phyloP scores from a whole-genome alignment of 176 grass and related monocot genomes.

The Hordeum marinum region DNA sequence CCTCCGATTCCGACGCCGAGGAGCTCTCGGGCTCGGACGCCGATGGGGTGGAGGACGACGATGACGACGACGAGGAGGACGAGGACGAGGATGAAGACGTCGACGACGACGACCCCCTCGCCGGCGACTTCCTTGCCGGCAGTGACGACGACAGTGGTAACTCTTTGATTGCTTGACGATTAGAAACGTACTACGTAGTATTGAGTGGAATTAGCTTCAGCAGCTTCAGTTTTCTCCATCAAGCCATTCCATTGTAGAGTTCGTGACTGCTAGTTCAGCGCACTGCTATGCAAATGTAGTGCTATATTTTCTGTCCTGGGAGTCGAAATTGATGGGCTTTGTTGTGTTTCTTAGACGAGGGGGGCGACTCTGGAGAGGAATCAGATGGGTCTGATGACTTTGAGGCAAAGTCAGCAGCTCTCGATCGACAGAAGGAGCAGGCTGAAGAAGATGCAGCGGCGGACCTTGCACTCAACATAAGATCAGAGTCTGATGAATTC shows the following conservation, averaged over 20 bases:
- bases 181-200: background rate
- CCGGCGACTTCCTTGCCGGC: conserved; percentile 70
- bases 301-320: background rate
- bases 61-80: background rate
- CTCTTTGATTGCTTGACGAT: background rate
- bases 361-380: conserved; percentile 45
- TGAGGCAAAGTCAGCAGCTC: conserved; percentile 60
- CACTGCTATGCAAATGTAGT: background rate
- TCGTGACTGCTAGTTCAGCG: background rate
- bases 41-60: background rate
- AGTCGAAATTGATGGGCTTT: background rate
- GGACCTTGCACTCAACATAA: conserved; percentile 79
- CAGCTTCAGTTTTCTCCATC: conserved; percentile 4
- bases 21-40: conserved; percentile 32
- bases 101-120: conserved; percentile 52
- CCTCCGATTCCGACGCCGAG: conserved; percentile 31
- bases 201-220: background rate
- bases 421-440: conserved; percentile 53
- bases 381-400: conserved; percentile 76
- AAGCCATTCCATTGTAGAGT: background rate
- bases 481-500: conserved; percentile 82
- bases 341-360: conserved; percentile 34
- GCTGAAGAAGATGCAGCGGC: conserved; percentile 58
- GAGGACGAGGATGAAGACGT: background rate
- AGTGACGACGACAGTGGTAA: conserved; percentile 61